A percentile compares a stretch with the other conserved stretches of the same genome.
These are phyloP conservation scores for Barnettozyma wickerhamii DNA, from an alignment of 805 yeast genomes.

Conservation along the genomic window DNA sequence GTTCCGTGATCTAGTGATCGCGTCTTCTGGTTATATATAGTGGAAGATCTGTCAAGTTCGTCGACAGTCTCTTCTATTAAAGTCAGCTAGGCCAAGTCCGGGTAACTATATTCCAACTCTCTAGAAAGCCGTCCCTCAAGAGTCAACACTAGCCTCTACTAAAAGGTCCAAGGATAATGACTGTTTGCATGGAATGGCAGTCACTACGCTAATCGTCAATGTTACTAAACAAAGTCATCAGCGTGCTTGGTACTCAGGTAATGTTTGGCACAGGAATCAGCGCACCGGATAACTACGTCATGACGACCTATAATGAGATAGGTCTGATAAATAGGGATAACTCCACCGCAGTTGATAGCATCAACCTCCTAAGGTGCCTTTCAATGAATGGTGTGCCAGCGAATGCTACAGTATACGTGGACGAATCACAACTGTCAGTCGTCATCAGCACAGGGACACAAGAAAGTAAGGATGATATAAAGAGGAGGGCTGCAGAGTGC, in stretches of 20 bases:
- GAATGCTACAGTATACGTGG: neutral
- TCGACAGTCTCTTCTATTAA: too few species aligned
- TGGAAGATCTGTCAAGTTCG: too few species aligned
- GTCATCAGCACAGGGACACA: neutral
- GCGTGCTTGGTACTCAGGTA: neutral
- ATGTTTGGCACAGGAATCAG: neutral
- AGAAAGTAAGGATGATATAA: neutral
- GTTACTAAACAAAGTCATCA: neutral
- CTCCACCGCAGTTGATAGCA: slow-evolving; percentile 1
- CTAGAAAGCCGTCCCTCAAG: too few species aligned
- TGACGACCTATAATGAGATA: neutral
- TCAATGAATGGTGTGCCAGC: neutral
- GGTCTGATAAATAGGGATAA: neutral
- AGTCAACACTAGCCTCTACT: too few species aligned
- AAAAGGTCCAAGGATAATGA: too few species aligned
- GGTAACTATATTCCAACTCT: too few species aligned
- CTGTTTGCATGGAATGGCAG: too few species aligned
- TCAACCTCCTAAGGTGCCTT: slow-evolving; percentile 1
- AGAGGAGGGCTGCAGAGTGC: slow-evolving; percentile 1
- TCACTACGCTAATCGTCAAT: neutral
- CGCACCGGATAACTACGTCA: neutral
- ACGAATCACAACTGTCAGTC: neutral
- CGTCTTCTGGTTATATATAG: too few species aligned
- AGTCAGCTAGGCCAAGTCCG: too few species aligned
- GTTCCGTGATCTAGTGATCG: too few species aligned